Evolutionary conservation across 371 early-diverging fungal species (phyloP).

Genomic region (Actinomortierella wolfii): DNA sequence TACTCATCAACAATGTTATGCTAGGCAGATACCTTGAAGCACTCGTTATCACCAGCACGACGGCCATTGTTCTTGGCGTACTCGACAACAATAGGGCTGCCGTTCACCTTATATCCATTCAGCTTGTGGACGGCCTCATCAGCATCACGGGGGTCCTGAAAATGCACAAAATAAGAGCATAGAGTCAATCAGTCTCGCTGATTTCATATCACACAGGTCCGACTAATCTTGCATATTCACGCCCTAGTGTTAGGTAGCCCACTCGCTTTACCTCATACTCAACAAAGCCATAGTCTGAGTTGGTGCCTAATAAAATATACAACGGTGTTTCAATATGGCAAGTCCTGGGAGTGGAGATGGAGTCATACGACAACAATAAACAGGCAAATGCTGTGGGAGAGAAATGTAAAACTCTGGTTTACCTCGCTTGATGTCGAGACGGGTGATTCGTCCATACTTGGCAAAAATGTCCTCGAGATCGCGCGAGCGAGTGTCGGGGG

Average conservation of each 20-base stretch:
- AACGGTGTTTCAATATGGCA: constrained; percentile 3
- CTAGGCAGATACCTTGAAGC: constrained; percentile 60
- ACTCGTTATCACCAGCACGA: constrained; percentile 60
- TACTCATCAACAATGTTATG: too few species aligned
- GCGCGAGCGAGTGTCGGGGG: constrained; percentile 62
- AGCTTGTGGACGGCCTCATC: constrained; percentile 76
- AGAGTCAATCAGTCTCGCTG: too few species aligned
- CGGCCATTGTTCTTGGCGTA: constrained; percentile 65
- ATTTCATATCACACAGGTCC: too few species aligned
- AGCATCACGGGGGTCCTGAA: constrained; percentile 68
- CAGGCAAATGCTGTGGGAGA: constrained; percentile 30
- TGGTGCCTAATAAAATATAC: constrained; percentile 15
- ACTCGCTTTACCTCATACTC: constrained; percentile 58
- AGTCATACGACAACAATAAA: too few species aligned
- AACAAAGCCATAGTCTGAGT: constrained; percentile 61
- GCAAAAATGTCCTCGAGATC: constrained; percentile 76
- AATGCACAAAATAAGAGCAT: neutral
- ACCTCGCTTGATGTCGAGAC: constrained; percentile 71
- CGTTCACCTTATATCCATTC: constrained; percentile 62
- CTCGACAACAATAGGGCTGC: constrained; percentile 67
- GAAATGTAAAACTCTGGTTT: constrained; percentile 5
- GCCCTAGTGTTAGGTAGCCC: too few species aligned
- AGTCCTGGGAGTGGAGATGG: neutral
- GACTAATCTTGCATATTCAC: too few species aligned
- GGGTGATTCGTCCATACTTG: constrained; percentile 76